A percentile compares a stretch with the other conserved stretches of the same genome.
These are phyloP conservation scores for Phaffia rhodozyma DNA, from an alignment of 1,284 basidiomycete genomes.

Conservation along the genomic window DNA sequence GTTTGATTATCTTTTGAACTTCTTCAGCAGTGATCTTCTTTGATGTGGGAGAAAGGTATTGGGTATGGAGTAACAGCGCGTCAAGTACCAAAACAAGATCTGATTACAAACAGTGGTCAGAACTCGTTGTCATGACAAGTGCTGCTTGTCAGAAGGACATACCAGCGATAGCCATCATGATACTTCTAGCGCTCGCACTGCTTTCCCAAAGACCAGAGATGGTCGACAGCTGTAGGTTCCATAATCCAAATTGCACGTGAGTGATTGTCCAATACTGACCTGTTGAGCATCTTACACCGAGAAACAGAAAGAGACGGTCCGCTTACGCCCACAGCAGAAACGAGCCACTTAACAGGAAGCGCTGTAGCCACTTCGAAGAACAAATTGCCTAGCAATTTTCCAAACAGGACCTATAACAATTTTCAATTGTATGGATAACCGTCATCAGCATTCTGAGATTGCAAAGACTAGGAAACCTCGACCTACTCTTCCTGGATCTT, in stretches of 20 bases:
- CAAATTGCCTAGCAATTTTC: not conserved
- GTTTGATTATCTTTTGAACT: conserved; percentile 3
- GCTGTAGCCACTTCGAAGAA: conserved; percentile 13
- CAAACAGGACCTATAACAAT: not conserved
- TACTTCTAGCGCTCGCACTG: not conserved
- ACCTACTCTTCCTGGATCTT: not conserved
- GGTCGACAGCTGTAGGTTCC: not conserved
- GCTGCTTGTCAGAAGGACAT: not conserved
- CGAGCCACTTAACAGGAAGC: conserved; percentile 12
- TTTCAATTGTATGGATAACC: too few species aligned
- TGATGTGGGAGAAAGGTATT: too few species aligned
- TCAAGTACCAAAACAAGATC: conserved; percentile 14
- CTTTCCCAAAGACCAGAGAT: conserved; percentile 13
- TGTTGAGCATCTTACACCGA: too few species aligned
- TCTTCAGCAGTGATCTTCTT: not conserved
- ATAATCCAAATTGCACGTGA: too few species aligned
- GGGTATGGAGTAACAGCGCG: not conserved
- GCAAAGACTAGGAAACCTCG: too few species aligned
- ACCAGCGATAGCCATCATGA: conserved; percentile 13
- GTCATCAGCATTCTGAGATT: too few species aligned
- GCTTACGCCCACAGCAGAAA: conserved; percentile 7
- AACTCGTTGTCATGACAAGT: not conserved
- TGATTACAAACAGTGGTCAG: not conserved
- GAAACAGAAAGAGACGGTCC: not conserved
- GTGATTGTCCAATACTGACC: too few species aligned